Evolutionary conservation across 805 yeast species (phyloP).

Genomic region (Ogataea paradorogensis): DNA sequence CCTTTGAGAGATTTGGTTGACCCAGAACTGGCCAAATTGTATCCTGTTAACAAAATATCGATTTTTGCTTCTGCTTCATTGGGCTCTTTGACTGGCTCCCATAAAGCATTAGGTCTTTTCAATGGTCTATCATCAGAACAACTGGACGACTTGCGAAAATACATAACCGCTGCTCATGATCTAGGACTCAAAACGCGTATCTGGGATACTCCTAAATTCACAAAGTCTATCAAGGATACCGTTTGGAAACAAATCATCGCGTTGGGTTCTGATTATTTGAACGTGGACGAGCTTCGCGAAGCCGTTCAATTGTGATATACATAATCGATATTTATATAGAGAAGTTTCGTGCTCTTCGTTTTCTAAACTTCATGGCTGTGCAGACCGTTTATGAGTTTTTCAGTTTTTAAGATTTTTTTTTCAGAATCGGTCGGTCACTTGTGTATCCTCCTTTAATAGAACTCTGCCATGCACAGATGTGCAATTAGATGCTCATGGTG

Average conservation of each 20-base stretch:
- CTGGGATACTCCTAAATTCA: constrained; percentile 76
- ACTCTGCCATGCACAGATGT: constrained; percentile 10
- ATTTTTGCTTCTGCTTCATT: constrained; percentile 26
- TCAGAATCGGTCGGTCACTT: constrained; percentile 1
- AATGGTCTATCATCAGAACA: constrained; percentile 37
- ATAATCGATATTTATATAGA: background rate
- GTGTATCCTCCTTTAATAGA: background rate
- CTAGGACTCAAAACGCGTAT: constrained; percentile 54
- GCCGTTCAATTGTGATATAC: constrained; percentile 10
- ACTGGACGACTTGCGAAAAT: constrained; percentile 24
- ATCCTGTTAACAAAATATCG: constrained; percentile 22
- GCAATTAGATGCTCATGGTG: constrained; percentile 1
- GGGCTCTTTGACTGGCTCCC: constrained; percentile 19
- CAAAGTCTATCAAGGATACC: constrained; percentile 40
- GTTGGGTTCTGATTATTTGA: constrained; percentile 54
- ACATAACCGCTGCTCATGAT: constrained; percentile 41
- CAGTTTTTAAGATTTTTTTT: background rate
- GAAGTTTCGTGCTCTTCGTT: background rate
- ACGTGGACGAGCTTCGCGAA: constrained; percentile 55
- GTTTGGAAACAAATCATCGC: constrained; percentile 50
- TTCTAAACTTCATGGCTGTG: too few relatives aligned
- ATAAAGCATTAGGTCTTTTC: constrained; percentile 11
- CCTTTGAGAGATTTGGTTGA: constrained; percentile 36
- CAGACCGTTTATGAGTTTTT: too few relatives aligned
- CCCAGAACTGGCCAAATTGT: constrained; percentile 14